Conservation (phyloP, 306 rosid species). For the Acmispon strigosus region DNA sequence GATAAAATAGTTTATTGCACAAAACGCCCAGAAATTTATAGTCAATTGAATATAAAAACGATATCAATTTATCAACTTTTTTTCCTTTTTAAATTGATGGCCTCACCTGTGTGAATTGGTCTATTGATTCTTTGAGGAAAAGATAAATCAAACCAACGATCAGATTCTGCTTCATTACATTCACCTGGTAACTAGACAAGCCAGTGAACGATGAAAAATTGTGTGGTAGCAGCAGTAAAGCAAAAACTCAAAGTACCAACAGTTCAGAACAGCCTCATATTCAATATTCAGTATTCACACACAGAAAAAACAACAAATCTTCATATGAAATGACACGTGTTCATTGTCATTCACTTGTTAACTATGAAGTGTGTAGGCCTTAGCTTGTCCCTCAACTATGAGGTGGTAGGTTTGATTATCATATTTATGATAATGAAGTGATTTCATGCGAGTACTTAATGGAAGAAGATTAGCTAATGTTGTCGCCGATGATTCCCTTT, state of each 20-base stretch:
- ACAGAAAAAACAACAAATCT: too few species aligned
- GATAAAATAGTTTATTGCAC: background rate
- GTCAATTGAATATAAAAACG: background rate
- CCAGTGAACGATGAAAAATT: background rate
- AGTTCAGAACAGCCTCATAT: background rate
- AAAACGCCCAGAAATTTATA: background rate
- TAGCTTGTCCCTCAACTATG: too few species aligned
- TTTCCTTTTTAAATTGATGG: background rate
- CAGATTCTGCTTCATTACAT: background rate
- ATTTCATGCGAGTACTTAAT: too few species aligned
- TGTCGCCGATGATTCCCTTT: too few species aligned
- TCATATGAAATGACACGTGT: too few species aligned
- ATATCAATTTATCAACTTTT: background rate
- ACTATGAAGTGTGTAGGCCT: too few species aligned
- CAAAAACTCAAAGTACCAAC: background rate
- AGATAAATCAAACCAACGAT: background rate
- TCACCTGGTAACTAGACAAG: background rate
- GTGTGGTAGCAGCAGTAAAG: background rate
- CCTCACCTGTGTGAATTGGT: background rate
- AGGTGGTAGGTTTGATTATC: too few species aligned
- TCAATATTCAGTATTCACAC: too few species aligned
- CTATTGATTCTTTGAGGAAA: background rate
- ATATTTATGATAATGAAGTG: too few species aligned
- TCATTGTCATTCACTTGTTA: too few species aligned
- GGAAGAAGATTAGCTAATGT: too few species aligned